These are phyloP conservation scores for Argentina anserina DNA, from an alignment of 306 rosid species.

Conservation along the genomic window DNA sequence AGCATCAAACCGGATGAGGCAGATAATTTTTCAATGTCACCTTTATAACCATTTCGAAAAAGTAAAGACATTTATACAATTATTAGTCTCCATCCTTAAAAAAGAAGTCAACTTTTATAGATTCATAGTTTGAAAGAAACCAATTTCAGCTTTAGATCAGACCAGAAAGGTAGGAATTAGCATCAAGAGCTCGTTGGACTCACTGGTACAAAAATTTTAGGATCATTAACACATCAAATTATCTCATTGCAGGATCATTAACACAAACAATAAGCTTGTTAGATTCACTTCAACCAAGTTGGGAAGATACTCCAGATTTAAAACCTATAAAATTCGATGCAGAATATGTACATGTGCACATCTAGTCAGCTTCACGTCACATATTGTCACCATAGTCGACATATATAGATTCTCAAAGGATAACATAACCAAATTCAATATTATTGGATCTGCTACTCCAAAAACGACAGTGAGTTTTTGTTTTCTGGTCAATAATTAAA, in stretches of 20 bases:
- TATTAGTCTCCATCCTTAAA: neutral
- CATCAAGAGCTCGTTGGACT: neutral
- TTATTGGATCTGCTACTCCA: neutral
- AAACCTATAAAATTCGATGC: neutral
- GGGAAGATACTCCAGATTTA: neutral
- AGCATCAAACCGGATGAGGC: neutral
- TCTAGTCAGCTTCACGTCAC: neutral
- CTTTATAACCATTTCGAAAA: neutral
- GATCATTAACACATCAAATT: neutral
- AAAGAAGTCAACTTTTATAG: neutral
- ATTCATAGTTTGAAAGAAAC: neutral
- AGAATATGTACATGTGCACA: neutral
- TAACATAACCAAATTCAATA: neutral
- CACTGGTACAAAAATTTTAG: neutral
- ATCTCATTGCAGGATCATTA: neutral
- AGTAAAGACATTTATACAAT: neutral
- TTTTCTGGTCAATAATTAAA: neutral
- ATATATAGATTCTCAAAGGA: neutral
- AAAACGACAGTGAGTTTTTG: slow-evolving; percentile 2
- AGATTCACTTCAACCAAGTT: neutral
- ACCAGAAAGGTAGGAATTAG: neutral
- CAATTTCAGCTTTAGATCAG: neutral
- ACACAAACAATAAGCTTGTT: neutral
- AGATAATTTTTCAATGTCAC: neutral
- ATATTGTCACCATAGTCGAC: neutral